phyloP scores from a whole-genome alignment of 352 stramenopile genomes.

The Globisporangium carolinianum region DNA sequence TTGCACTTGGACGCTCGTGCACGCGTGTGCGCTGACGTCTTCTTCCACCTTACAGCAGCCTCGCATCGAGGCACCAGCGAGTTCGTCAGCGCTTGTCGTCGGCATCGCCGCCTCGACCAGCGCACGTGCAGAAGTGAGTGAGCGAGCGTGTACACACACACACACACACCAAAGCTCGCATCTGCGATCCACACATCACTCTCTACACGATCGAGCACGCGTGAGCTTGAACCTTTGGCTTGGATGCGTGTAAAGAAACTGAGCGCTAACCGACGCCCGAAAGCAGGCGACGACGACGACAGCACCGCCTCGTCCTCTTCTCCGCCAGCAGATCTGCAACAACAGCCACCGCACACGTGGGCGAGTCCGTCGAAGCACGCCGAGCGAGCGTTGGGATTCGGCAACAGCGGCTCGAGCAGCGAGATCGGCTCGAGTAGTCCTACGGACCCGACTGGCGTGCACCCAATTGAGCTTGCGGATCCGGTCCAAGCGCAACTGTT shows the following conservation, averaged over 20 bases:
- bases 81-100: too few species aligned
- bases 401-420: slow-evolving; percentile 4
- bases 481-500: slow-evolving; percentile 4
- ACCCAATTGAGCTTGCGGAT: slow-evolving; percentile 14
- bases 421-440: slow-evolving; percentile 34
- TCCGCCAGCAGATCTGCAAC: slow-evolving; percentile 1
- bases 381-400: neutral
- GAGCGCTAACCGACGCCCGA: slow-evolving; percentile 52
- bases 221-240: neutral
- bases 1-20: too few species aligned
- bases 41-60: too few species aligned
- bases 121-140: too few species aligned
- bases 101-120: too few species aligned
- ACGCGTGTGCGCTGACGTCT: too few species aligned
- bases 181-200: neutral
- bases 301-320: neutral
- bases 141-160: neutral
- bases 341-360: slow-evolving; percentile 24
- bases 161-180: neutral
- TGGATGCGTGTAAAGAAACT: slow-evolving; percentile 78
- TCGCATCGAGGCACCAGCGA: too few species aligned
- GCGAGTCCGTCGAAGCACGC: slow-evolving; percentile 30
- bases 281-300: slow-evolving; percentile 59
- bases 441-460: slow-evolving; percentile 30
- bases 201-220: neutral